These are phyloP conservation scores for Rubus parviflorus DNA, from an alignment of 306 rosid species.

Conservation along the genomic window DNA sequence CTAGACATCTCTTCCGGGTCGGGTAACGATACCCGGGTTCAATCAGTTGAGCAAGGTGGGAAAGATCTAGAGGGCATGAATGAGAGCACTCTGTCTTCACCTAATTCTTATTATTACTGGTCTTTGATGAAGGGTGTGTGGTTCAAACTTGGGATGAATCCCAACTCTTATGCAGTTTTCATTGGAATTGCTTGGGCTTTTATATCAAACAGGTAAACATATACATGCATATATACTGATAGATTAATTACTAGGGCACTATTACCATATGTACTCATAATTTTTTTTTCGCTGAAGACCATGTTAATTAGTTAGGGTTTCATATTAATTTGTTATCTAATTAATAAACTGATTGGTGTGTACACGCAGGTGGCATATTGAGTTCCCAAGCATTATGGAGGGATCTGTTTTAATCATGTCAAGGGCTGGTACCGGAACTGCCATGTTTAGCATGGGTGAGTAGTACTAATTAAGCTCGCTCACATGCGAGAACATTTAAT, in stretches of 20 bases:
- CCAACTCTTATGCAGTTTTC: slow-evolving; percentile 79
- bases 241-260: no score
- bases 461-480: background rate
- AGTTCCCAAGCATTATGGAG: slow-evolving; percentile 74
- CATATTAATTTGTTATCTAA: background rate
- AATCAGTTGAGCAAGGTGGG: slow-evolving; percentile 25
- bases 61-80: slow-evolving; percentile 54
- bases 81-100: slow-evolving; percentile 39
- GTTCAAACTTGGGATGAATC: slow-evolving; percentile 67
- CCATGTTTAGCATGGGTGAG: slow-evolving; percentile 98
- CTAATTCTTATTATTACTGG: slow-evolving; percentile 42
- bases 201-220: slow-evolving; percentile 60
- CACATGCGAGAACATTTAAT: background rate
- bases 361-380: slow-evolving; percentile 63
- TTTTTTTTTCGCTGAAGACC: no score
- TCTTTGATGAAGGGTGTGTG: slow-evolving; percentile 66
- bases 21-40: slow-evolving; percentile 1
- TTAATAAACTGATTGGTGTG: background rate
- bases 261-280: no score
- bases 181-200: slow-evolving; percentile 83
- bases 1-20: slow-evolving; percentile 20
- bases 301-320: background rate
- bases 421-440: slow-evolving; percentile 83
- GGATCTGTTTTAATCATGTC: slow-evolving; percentile 84
- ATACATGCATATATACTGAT: background rate